Evolutionary conservation across 2,329 filamentous ascomycete species (phyloP).

Genomic region (Aspergillus neoniger): DNA sequence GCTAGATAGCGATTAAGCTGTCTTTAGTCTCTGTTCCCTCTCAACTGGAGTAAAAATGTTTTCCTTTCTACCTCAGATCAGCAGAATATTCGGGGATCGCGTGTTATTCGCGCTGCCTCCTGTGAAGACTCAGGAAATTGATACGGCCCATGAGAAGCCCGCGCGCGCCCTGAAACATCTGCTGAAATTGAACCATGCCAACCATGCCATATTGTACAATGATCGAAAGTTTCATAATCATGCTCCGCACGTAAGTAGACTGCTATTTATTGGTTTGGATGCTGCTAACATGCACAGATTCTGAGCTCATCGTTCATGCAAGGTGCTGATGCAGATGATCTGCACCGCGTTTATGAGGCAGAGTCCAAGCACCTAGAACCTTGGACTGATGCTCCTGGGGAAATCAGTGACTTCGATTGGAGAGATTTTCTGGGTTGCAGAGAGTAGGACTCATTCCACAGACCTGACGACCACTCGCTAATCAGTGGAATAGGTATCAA

Average conservation of each 20-base stretch:
- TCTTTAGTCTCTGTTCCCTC: neutral
- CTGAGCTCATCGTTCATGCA: constrained; percentile 84
- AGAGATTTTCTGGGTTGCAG: constrained; percentile 76
- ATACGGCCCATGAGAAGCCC: constrained; percentile 75
- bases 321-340: constrained; percentile 70
- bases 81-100: constrained; percentile 25
- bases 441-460: constrained; percentile 47
- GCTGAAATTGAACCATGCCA: constrained; percentile 86
- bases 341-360: constrained; percentile 79
- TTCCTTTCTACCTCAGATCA: constrained; percentile 26
- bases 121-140: constrained; percentile 75
- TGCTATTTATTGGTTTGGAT: neutral
- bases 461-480: too few species aligned
- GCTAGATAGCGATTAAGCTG: neutral
- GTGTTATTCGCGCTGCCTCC: constrained; percentile 57
- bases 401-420: constrained; percentile 85
- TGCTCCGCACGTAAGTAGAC: constrained; percentile 64
- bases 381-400: constrained; percentile 82
- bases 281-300: constrained; percentile 50
- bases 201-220: constrained; percentile 80
- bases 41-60: constrained; percentile 16
- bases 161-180: constrained; percentile 86
- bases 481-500: constrained; percentile 74
- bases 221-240: constrained; percentile 78
- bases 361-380: constrained; percentile 71